These are phyloP conservation scores for Fraxinus cuspidata DNA, from an alignment of 257 asterid genomes.

Conservation along the genomic window DNA sequence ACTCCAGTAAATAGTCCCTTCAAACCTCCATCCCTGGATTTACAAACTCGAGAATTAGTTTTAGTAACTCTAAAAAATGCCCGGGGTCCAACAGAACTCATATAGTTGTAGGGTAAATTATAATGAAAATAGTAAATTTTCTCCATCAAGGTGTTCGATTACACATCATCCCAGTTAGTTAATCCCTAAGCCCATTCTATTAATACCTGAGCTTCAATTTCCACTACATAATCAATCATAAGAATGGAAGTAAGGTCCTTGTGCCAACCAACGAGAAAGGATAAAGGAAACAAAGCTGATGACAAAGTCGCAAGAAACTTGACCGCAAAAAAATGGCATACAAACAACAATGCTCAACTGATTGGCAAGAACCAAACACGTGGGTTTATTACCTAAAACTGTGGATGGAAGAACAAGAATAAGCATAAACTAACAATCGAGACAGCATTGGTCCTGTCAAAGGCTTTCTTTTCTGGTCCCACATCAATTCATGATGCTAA, in stretches of 20 bases:
- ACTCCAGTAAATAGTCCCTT: constrained; percentile 70
- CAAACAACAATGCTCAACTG: neutral
- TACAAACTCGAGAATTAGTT: neutral
- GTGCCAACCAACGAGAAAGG: neutral
- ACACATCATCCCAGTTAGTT: too few relatives aligned
- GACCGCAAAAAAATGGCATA: neutral
- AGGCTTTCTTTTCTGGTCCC: neutral
- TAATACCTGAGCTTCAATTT: too few relatives aligned
- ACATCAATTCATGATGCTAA: neutral
- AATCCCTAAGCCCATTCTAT: too few relatives aligned
- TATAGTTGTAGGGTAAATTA: neutral
- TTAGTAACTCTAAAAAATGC: neutral
- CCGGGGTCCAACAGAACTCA: neutral
- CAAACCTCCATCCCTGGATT: constrained; percentile 68
- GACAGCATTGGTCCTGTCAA: neutral
- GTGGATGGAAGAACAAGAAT: neutral
- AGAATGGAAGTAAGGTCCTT: too few relatives aligned
- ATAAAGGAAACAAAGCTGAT: neutral
- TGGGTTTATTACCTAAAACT: neutral
- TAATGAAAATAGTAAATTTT: too few relatives aligned
- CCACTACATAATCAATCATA: too few relatives aligned
- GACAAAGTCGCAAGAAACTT: neutral
- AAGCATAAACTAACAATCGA: neutral
- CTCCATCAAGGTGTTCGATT: too few relatives aligned
- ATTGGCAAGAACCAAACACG: neutral